Base-by-base conservation (phyloP, 2,329 filamentous ascomycete species). In the Colletotrichum sp. region DNA sequence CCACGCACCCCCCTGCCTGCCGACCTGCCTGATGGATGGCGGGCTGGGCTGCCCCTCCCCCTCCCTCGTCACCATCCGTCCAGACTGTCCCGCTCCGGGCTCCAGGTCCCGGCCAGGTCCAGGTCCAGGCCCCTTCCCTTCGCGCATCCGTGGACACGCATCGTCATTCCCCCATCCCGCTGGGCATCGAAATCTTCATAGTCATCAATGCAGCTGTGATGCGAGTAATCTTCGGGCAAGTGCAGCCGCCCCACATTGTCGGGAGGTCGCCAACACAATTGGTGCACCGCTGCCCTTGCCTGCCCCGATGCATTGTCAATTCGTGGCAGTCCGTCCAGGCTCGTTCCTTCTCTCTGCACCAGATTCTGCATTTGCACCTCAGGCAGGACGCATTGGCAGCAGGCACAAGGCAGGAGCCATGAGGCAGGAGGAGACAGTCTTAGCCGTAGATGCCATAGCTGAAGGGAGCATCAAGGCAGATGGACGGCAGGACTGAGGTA, bases 191-290 rank as follows among this genome's bases (percentile, higher is more conserved):
- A 62, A 60, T 74, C 67, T 71, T 34, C 48, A 43, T 5, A 48
- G 32, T 60, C 52, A 55, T 52, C 25, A 60, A 61, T 71, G 71
- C 70, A 64, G 22, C 70, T 48, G 55, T 58, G 25, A 73, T 70
- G 71, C 71, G 56, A 73, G 66, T 65, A 66, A 61, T 74, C 60
- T 36, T 32, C 65, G 48, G 71, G 67, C 71, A 60, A 34, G 70
- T 28, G 67, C 71, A 74, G 66, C 12, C 22, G 48, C 67, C 56
- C 71, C 67, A 60, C 48, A 32, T 18, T 4, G 9, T 28, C 10
- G 28, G 12, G 15, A 15, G 22, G 27, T 52, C 18, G 43, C 66
- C 71, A 74, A 22, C 43, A 48, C 43, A 22, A 65, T 65, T 34
- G 32, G 43, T 13, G 43, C 43, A 22, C 58, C 30, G 66, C 4